Base-by-base conservation (phyloP, 2,329 filamentous ascomycete species). In the Macroventuria anomochaeta region DNA sequence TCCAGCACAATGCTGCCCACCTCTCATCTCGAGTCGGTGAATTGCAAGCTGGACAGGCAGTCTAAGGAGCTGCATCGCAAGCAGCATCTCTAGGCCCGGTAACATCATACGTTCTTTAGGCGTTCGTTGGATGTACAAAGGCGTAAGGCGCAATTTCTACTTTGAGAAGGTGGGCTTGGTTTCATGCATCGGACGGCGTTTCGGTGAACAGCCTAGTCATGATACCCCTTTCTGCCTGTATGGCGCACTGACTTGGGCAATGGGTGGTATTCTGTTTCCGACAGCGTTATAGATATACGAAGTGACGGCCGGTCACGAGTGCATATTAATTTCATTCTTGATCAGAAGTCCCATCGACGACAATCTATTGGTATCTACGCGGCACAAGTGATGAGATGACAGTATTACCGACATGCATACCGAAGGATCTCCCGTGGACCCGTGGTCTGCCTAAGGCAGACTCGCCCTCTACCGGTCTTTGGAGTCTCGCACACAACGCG, bases 11-110 rank as follows among this genome's bases (percentile, higher is more conserved):
- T n/a, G n/a, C n/a, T n/a, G n/a, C n/a, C n/a, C n/a, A n/a, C n/a
- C n/a, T n/a, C n/a, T n/a, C n/a, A n/a, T n/a, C 79, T 96, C 4
- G 93, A 92, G 2, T 84, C 87, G 0, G 89, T 96, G 7, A 85
- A 91, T 61, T 81, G 85, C 65, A 78, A 82, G 53, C 76, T 89
- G 46, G 88, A 91, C 21, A 79, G 75, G 55, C 69, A 60, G 33
- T 72, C 72, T 7, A 69, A 65, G 57, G 73, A 75, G 15, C 47
- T 76, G 31, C 67, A 76, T 54, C 61, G 57, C 25, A 57, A n/a
- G n/a, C n/a, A 52, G 26, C 25, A 31, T 17, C 17, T 13, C 3
- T 20, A 23, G 17, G 5, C 17, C 11, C 5, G 21, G 5, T 32
- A 8, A n/a, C 3, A 5, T 23, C 20, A 31, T 37, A 21, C 18